Evolutionary conservation across 1,284 basidiomycete species (phyloP), one percentile per base, ranked within the genome.

Genomic region (Tilletia walkeri): DNA sequence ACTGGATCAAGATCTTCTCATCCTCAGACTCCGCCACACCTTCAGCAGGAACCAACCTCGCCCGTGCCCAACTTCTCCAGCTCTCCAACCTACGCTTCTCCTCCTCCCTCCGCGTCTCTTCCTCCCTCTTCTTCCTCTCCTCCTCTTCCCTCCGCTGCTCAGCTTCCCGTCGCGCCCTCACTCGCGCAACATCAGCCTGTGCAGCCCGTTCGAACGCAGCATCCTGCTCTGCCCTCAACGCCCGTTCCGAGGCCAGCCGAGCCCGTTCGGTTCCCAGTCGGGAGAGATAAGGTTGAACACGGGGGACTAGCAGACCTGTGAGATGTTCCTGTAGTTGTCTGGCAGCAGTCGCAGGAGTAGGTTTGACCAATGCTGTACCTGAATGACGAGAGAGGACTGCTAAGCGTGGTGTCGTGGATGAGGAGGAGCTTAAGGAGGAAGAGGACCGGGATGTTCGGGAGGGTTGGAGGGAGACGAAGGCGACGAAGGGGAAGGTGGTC

Each of bases 401-500:
- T 2, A 78, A 75, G 39, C 78, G 72, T 18, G 76, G 73, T 18
- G 67, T 67, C 4, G 72, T 72, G 3, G 67, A 54, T 0, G 69
- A 41, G 67, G 53, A 38, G 41, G 48, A 38, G 53, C 45, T 7
- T 4, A 10, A 1, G 5, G 71, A 66, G 3, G 68, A 63, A 0
- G 68, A 30, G 67, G 53, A 38, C 9, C 72, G 47, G 30, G 30
- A 24, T 12, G 74, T 70, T 36, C 78, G 75, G n/a, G 78, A 70
- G 67, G 94, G 91, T 78, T 96, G 92, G 47, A 95, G 87, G 0
- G 93, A 90, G 65, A 95, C 85, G 82, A 97, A 98, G 0, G 92
- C 92, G 65, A 98, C 87, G 73, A 94, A 95, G 0, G 95, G 95
- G 78, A 92, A 96, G 0, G 93, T 94, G 2, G 93, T 95, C 0